phyloP scores from a whole-genome alignment of 176 grass and related monocot genomes.

The Carex pumila region DNA sequence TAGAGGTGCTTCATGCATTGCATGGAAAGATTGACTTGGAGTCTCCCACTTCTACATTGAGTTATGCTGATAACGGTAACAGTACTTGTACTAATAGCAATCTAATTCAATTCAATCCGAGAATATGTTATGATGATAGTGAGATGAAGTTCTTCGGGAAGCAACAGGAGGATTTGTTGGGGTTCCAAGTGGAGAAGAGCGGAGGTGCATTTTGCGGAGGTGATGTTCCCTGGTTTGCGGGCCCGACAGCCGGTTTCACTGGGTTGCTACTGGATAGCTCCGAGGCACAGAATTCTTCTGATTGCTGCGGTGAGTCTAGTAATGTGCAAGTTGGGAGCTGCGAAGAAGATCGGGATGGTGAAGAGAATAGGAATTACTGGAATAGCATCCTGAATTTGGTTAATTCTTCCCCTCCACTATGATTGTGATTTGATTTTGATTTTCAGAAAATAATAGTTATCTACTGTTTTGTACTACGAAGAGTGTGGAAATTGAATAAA shows the following conservation, averaged over 20 bases:
- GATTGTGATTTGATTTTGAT: conserved; percentile 22
- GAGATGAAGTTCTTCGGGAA: conserved; percentile 51
- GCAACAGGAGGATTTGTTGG: conserved; percentile 30
- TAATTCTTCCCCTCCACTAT: conserved; percentile 48
- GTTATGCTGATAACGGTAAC: conserved; percentile 46
- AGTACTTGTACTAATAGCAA: conserved; percentile 15
- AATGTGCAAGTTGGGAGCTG: conserved; percentile 31
- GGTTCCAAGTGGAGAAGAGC: conserved; percentile 28
- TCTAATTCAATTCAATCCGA: conserved; percentile 27
- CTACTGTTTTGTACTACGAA: conserved; percentile 6
- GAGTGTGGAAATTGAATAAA: conserved; percentile 27
- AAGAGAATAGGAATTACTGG: conserved; percentile 85
- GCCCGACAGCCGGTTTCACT: conserved; percentile 41
- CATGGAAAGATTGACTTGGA: conserved; percentile 56
- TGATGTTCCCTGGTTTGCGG: conserved; percentile 39
- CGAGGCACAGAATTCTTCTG: conserved; percentile 35
- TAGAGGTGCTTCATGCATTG: conserved; percentile 52
- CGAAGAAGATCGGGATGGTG: conserved; percentile 38
- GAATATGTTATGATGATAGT: conserved; percentile 31
- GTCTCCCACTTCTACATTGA: conserved; percentile 85
- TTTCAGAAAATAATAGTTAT: conserved; percentile 7
- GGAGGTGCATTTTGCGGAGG: conserved; percentile 29
- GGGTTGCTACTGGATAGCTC: conserved; percentile 56
- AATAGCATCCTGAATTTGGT: conserved; percentile 74
- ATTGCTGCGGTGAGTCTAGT: conserved; percentile 63